Evolutionary conservation across 371 early-diverging fungal species (phyloP).

Genomic region (Mortierella sp.): DNA sequence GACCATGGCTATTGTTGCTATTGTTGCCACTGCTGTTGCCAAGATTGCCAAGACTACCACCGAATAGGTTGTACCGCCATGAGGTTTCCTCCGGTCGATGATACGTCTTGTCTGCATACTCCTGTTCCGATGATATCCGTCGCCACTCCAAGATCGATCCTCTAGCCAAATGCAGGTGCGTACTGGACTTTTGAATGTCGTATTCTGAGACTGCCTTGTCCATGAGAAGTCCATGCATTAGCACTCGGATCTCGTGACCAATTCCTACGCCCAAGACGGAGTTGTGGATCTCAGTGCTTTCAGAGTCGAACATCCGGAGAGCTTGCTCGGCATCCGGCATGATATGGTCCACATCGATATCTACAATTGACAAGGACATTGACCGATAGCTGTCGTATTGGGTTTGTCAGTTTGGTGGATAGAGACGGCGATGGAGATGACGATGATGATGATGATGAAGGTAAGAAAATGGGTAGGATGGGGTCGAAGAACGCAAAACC

Average conservation of each 20-base stretch:
- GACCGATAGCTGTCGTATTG: conserved; percentile 49
- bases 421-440: too few relatives aligned
- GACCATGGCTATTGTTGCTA: not conserved
- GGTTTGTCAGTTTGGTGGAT: too few relatives aligned
- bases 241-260: conserved; percentile 58
- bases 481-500: not conserved
- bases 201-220: conserved; percentile 61
- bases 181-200: conserved; percentile 67
- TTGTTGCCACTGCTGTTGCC: not conserved
- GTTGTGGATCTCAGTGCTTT: conserved; percentile 37
- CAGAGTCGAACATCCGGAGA: conserved; percentile 11
- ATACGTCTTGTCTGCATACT: conserved; percentile 57
- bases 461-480: too few relatives aligned
- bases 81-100: conserved; percentile 54
- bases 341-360: conserved; percentile 26
- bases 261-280: conserved; percentile 59
- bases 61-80: conserved; percentile 48
- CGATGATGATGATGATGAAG: too few relatives aligned
- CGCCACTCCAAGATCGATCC: conserved; percentile 64
- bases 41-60: not conserved
- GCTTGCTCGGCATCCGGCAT: conserved; percentile 33
- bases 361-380: conserved; percentile 49
- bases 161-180: conserved; percentile 58
- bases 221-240: conserved; percentile 57
- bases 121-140: conserved; percentile 58